These are phyloP conservation scores for Neonectria coccinea DNA, from an alignment of 2,329 filamentous ascomycete genomes.

Conservation along the genomic window DNA sequence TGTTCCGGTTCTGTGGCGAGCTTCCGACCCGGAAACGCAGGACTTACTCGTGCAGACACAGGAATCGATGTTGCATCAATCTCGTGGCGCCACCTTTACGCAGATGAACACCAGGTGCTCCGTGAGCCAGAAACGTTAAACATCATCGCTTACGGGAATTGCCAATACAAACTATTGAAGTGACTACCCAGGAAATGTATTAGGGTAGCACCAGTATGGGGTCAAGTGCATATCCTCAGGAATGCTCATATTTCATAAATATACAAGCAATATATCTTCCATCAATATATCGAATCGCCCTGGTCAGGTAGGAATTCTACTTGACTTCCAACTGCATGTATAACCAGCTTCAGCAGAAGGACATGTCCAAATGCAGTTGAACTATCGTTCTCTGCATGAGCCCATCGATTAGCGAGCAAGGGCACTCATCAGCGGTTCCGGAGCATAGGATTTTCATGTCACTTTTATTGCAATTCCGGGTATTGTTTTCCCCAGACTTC, in stretches of 20 bases:
- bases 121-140: slow-evolving; percentile 9
- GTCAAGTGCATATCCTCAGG: background rate
- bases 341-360: background rate
- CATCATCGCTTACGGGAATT: background rate
- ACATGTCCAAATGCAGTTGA: background rate
- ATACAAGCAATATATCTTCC: background rate
- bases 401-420: background rate
- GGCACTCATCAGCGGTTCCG: background rate
- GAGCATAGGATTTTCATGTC: too few relatives aligned
- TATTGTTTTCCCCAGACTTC: background rate
- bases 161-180: slow-evolving; percentile 1
- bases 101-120: background rate
- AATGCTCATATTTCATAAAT: background rate
- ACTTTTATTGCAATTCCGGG: background rate
- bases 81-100: background rate
- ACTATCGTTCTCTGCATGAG: background rate
- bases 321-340: background rate
- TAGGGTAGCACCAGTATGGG: background rate
- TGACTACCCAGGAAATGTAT: slow-evolving; percentile 1
- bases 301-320: background rate
- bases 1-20: background rate
- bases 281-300: slow-evolving; percentile 5
- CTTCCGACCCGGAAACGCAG: background rate
- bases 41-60: background rate
- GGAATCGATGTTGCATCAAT: slow-evolving; percentile 1